These are phyloP conservation scores for Neurospora sp. DNA, from an alignment of 495 filamentous ascomycete genomes.

Conservation along the genomic window DNA sequence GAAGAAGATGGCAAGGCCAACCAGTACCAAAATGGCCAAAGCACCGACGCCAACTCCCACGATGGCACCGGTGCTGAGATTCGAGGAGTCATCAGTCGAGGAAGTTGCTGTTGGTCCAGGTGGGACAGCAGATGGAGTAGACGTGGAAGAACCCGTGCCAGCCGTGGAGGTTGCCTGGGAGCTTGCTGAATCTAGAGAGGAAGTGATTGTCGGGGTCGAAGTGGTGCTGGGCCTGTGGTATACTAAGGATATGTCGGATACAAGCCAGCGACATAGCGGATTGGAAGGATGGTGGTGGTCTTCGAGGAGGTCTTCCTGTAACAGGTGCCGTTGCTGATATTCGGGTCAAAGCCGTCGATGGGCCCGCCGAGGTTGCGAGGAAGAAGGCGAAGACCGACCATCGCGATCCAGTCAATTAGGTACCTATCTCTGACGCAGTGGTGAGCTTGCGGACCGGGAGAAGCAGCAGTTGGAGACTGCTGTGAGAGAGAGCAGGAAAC, in stretches of 20 bases:
- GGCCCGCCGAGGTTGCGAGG: neutral
- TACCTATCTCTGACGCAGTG: neutral
- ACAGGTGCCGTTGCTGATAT: constrained; percentile 31
- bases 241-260: neutral
- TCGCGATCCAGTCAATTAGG: neutral
- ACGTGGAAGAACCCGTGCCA: neutral
- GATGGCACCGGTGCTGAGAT: neutral
- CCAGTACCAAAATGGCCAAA: neutral
- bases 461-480: neutral
- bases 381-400: neutral
- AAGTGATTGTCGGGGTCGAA: neutral
- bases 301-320: constrained; percentile 7
- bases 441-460: neutral
- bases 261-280: constrained; percentile 17
- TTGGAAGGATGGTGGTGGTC: neutral
- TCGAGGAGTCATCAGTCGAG: neutral
- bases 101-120: neutral
- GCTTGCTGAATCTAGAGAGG: neutral
- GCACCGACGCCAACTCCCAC: neutral
- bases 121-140: neutral
- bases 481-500: neutral
- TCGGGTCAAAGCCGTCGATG: constrained; percentile 6
- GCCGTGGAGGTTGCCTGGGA: neutral
- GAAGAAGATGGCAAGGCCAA: neutral
- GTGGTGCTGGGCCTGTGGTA: neutral